Evolutionary conservation across 441 rosid genomes (phyloP).

Genomic region (Geranium incanum): DNA sequence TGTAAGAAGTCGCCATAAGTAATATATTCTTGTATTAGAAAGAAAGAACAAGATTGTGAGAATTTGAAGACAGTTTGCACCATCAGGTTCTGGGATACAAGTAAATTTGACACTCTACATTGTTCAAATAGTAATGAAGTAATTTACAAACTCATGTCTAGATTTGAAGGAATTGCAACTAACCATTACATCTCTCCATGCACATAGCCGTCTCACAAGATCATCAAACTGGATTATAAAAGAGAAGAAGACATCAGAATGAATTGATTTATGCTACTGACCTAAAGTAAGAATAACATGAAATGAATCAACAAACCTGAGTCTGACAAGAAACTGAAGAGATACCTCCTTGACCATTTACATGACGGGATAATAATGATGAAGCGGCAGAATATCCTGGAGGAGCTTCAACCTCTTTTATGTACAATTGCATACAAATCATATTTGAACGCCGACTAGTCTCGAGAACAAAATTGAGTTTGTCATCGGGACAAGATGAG

Average conservation of each 20-base stretch:
- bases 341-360: conserved; percentile 44
- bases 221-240: conserved; percentile 48
- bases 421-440: conserved; percentile 65
- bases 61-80: neutral
- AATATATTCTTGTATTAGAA: neutral
- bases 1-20: neutral
- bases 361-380: conserved; percentile 60
- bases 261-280: conserved; percentile 8
- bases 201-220: conserved; percentile 65
- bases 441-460: conserved; percentile 81
- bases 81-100: conserved; percentile 5
- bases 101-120: neutral
- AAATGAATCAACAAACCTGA: conserved; percentile 41
- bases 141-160: conserved; percentile 6
- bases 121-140: conserved; percentile 1
- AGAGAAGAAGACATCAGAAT: conserved; percentile 11
- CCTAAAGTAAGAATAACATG: conserved; percentile 9
- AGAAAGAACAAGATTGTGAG: neutral
- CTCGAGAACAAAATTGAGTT: conserved; percentile 64
- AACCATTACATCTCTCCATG: conserved; percentile 95
- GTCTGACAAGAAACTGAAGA: conserved; percentile 39
- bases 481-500: conserved; percentile 55
- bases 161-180: conserved; percentile 23
- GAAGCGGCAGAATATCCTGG: conserved; percentile 81
- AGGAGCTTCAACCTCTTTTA: conserved; percentile 66